These are phyloP conservation scores for Daedalea quercina DNA, from an alignment of 768 basidiomycete species.

Conservation along the genomic window DNA sequence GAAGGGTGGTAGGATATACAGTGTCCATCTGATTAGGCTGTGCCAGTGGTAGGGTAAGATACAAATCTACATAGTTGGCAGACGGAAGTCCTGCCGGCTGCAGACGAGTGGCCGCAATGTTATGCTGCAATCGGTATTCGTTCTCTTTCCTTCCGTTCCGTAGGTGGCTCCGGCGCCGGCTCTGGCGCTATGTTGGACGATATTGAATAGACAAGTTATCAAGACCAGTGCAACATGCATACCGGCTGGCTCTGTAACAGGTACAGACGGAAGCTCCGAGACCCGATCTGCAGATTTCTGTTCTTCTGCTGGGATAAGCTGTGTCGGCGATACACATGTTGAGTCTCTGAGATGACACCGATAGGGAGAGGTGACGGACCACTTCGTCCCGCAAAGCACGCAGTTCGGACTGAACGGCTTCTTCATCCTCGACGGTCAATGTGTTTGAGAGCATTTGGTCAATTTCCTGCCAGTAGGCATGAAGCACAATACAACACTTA, in stretches of 20 bases:
- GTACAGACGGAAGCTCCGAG: conserved; percentile 48
- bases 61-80: background rate
- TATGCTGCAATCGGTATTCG: conserved; percentile 25
- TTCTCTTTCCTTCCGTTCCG: conserved; percentile 5
- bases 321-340: background rate
- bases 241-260: conserved; percentile 34
- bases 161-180: background rate
- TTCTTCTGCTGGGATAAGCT: conserved; percentile 26
- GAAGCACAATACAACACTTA: background rate
- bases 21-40: background rate
- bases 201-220: background rate
- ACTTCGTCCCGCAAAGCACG: conserved; percentile 56
- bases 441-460: conserved; percentile 78
- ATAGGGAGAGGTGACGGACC: conserved; percentile 30
- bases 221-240: too few relatives aligned
- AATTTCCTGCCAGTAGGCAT: conserved; percentile 65
- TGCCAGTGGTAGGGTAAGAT: conserved; percentile 7
- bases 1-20: conserved; percentile 54
- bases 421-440: conserved; percentile 86
- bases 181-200: background rate
- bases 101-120: background rate
- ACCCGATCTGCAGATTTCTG: conserved; percentile 11
- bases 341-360: background rate
- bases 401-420: conserved; percentile 85
- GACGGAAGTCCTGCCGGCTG: too few relatives aligned